Evolutionary conservation across 1,284 basidiomycete genomes (phyloP).

Genomic region (Meira nashicola): DNA sequence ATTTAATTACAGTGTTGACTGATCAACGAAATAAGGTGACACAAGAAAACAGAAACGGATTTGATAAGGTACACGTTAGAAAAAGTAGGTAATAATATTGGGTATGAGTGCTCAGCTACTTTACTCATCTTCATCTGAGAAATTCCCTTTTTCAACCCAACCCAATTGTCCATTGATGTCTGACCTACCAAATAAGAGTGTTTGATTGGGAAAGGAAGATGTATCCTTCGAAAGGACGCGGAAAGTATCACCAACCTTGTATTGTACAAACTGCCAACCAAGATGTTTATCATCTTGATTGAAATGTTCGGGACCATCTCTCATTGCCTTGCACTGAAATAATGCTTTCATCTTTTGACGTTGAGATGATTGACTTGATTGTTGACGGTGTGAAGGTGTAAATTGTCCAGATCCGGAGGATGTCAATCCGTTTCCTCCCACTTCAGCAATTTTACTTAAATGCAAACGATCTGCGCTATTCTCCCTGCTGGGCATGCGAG

Average conservation of each 20-base stretch:
- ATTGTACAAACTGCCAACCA: conserved; percentile 27
- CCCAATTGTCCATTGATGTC: conserved; percentile 3
- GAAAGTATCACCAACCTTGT: conserved; percentile 29
- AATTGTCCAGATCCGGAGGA: not conserved
- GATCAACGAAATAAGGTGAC: not conserved
- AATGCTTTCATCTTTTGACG: conserved; percentile 8
- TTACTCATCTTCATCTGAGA: not conserved
- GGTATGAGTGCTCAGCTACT: no score
- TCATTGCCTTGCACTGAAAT: conserved; percentile 3
- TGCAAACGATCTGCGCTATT: not conserved
- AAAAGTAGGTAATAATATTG: not conserved
- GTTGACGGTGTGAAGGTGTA: not conserved
- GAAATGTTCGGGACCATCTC: conserved; percentile 23
- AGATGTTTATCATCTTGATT: conserved; percentile 9
- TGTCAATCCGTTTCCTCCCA: not conserved
- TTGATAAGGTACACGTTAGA: not conserved
- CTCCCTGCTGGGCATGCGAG: not conserved
- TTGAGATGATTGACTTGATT: not conserved
- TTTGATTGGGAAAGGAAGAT: not conserved
- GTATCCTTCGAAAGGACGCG: conserved; percentile 19
- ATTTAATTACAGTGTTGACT: not conserved
- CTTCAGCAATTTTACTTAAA: not conserved
- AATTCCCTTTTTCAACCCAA: conserved; percentile 1
- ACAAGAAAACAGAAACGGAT: not conserved
- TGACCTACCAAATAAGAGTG: not conserved